Evolutionary conservation across 1,284 basidiomycete genomes (phyloP), one percentile per base, ranked within the genome.

Genomic region (Neonothopanus nambi): DNA sequence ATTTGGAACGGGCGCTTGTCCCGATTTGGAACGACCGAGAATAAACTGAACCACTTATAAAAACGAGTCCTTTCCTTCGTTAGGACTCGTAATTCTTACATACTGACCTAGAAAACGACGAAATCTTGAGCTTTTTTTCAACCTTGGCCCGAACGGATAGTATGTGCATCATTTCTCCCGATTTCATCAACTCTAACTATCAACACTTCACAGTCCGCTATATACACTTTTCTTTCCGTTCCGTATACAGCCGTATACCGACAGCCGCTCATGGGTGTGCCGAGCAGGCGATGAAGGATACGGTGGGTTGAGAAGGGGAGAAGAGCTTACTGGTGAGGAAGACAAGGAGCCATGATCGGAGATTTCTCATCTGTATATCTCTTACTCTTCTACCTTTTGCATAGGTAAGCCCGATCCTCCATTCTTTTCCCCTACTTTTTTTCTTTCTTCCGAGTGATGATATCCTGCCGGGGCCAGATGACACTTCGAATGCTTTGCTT

Each of bases 71-170:
- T n/a, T n/a, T n/a, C n/a, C n/a, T n/a, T n/a, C n/a, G n/a, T n/a
- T n/a, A n/a, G n/a, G n/a, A n/a, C n/a, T n/a, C n/a, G n/a, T n/a
- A n/a, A n/a, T n/a, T n/a, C n/a, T n/a, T n/a, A n/a, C n/a, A n/a
- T n/a, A n/a, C n/a, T n/a, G n/a, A n/a, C n/a, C n/a, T 33, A 57
- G 51, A 39, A 48, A 35, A 48, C 15, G 35, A 20, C 78, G 79
- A 57, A 98, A 99, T 65, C 70, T 98, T 5, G 69, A 84, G 59
- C 67, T 94, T 24, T 97, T 97, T 68, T 98, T 98, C 75, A 97
- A 98, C 63, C 63, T 95, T 30, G 91, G 92, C 11, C 73, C 77
- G 13, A 78, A 79, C 13, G 87, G 89, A 71, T 92, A 93, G 91
- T 95, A 66, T 62, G 91, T 81, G 5, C 9, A 1, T 18, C 30